Conservation (phyloP, 345 rosid genomes). For the Streptanthus diversifolius region DNA sequence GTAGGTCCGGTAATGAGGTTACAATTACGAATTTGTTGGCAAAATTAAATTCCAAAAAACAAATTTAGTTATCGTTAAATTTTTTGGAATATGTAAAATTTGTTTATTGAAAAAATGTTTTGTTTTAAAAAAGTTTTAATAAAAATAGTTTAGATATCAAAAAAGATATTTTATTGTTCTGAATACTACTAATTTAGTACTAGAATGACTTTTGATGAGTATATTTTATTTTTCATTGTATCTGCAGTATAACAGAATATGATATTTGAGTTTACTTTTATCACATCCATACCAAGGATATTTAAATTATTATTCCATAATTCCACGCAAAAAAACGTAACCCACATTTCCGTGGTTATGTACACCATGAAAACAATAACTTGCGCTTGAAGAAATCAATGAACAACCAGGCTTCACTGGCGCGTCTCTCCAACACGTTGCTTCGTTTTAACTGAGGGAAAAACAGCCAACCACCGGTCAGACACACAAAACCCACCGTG, state of each 20-base stretch:
- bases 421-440: background rate
- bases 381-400: background rate
- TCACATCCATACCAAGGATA: background rate
- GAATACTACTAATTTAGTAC: too few species aligned
- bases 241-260: background rate
- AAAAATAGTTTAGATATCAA: too few species aligned
- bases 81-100: too few species aligned
- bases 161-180: too few species aligned
- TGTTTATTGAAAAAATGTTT: too few species aligned
- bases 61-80: too few species aligned
- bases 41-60: too few species aligned
- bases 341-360: background rate
- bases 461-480: background rate
- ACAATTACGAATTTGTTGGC: background rate
- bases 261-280: background rate
- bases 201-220: background rate
- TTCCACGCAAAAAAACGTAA: background rate
- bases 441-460: background rate
- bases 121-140: too few species aligned
- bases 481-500: slow-evolving; percentile 22
- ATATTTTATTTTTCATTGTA: too few species aligned
- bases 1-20: background rate
- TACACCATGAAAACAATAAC: background rate
- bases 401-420: background rate
- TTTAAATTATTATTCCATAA: background rate